These are phyloP conservation scores for Lentinula aciculospora DNA, from an alignment of 768 basidiomycete species.

Conservation along the genomic window DNA sequence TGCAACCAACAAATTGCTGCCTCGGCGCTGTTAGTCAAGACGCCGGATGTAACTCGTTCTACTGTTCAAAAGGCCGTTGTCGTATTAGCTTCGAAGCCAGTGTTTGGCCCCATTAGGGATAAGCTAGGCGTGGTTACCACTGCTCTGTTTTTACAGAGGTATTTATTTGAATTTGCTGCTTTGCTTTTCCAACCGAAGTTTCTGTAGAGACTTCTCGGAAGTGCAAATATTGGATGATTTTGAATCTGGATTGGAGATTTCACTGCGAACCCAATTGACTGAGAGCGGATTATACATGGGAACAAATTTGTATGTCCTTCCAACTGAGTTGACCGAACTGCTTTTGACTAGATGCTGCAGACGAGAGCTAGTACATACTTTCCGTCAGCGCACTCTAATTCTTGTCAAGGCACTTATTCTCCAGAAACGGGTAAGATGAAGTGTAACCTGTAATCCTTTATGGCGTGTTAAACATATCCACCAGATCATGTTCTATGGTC, in stretches of 20 bases:
- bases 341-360: conserved; percentile 28
- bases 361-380: conserved; percentile 89
- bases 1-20: conserved; percentile 94
- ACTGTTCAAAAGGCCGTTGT: conserved; percentile 98
- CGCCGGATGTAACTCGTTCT: conserved; percentile 85
- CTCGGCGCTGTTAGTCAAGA: conserved; percentile 68
- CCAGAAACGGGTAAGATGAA: conserved; percentile 73
- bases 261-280: conserved; percentile 74
- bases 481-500: conserved; percentile 94
- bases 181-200: conserved; percentile 1
- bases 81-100: conserved; percentile 83
- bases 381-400: conserved; percentile 87
- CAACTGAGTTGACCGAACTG: not conserved
- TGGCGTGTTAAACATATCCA: not conserved
- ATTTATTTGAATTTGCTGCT: not conserved
- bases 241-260: conserved; percentile 66
- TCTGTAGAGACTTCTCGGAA: conserved; percentile 75
- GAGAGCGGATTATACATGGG: conserved; percentile 97
- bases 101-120: conserved; percentile 93
- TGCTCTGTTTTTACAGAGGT: conserved; percentile 84
- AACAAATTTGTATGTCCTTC: conserved; percentile 25
- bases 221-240: conserved; percentile 89
- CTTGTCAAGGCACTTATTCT: conserved; percentile 93
- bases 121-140: conserved; percentile 92
- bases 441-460: not conserved